Evolutionary conservation across 345 rosid genomes (phyloP).

Genomic region (Acer saccharum): DNA sequence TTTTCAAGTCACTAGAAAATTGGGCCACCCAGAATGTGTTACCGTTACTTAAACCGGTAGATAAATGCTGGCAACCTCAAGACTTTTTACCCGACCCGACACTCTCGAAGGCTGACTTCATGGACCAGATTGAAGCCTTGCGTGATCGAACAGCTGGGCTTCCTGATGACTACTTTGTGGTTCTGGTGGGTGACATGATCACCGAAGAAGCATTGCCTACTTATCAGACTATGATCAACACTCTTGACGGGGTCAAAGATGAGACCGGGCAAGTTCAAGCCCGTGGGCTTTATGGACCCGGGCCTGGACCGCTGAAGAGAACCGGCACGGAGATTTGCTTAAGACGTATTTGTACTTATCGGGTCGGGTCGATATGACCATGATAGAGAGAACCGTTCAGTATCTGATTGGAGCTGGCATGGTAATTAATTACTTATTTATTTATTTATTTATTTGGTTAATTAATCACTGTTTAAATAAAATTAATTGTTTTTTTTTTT

Average conservation of each 20-base stretch:
- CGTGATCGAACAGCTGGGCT: constrained; percentile 54
- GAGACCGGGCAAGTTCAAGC: constrained; percentile 73
- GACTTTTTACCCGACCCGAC: constrained; percentile 56
- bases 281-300: constrained; percentile 85
- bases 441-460: too few species aligned
- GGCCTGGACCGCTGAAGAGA: constrained; percentile 81
- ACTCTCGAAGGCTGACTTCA: constrained; percentile 41
- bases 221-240: constrained; percentile 71
- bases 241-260: constrained; percentile 71
- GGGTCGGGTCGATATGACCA: constrained; percentile 75
- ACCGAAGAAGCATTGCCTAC: constrained; percentile 85
- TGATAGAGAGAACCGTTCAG: constrained; percentile 65
- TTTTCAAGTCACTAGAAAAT: constrained; percentile 63
- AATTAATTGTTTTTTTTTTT: too few species aligned
- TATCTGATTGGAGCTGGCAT: constrained; percentile 69
- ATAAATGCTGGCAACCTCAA: constrained; percentile 73
- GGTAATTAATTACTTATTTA: constrained; percentile 35
- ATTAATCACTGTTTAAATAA: too few species aligned
- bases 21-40: constrained; percentile 60
- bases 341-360: constrained; percentile 59
- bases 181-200: constrained; percentile 82
- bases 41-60: constrained; percentile 71
- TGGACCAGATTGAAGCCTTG: constrained; percentile 55
- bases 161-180: constrained; percentile 74
- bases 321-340: constrained; percentile 75